A percentile compares a stretch with the other conserved stretches of the same genome.
phyloP scores from a whole-genome alignment of 1,284 basidiomycete genomes.

The Lentinula novae-zelandiae region DNA sequence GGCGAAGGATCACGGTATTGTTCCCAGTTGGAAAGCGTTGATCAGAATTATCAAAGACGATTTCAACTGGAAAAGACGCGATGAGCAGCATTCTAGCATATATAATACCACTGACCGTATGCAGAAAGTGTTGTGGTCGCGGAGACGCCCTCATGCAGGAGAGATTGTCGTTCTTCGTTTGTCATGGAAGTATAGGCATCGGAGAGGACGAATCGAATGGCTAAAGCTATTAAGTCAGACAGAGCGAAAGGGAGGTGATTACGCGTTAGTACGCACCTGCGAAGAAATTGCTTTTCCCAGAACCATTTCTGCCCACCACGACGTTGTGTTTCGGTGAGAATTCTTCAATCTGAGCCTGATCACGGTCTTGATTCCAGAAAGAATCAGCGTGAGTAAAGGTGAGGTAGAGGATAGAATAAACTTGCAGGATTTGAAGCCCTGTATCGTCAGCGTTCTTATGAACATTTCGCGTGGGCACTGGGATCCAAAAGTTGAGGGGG shows the following conservation, averaged over 20 bases:
- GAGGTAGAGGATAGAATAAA: slow-evolving; percentile 4
- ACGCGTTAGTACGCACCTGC: slow-evolving; percentile 50
- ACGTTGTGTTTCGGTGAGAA: slow-evolving; percentile 89
- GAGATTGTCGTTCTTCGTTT: slow-evolving; percentile 87
- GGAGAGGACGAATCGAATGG: slow-evolving; percentile 95
- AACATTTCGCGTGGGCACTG: slow-evolving; percentile 57
- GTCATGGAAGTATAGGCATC: slow-evolving; percentile 97
- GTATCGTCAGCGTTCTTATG: slow-evolving; percentile 91
- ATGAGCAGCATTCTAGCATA: not conserved
- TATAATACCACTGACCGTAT: slow-evolving; percentile 57
- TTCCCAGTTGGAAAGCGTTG: slow-evolving; percentile 88
- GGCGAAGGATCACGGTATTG: slow-evolving; percentile 80
- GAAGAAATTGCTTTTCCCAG: slow-evolving; percentile 97
- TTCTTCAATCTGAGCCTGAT: slow-evolving; percentile 80
- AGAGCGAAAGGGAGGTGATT: not conserved
- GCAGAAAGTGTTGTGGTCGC: slow-evolving; percentile 90
- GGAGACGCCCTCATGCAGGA: slow-evolving; percentile 92
- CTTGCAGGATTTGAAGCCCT: slow-evolving; percentile 96
- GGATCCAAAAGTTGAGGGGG: not conserved
- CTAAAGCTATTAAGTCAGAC: slow-evolving; percentile 31
- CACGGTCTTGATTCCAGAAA: slow-evolving; percentile 48
- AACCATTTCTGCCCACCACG: slow-evolving; percentile 92
- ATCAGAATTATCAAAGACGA: slow-evolving; percentile 87
- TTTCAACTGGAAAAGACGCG: slow-evolving; percentile 54
- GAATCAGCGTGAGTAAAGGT: slow-evolving; percentile 8